Evolutionary conservation across 2,329 filamentous ascomycete species (phyloP).

Genomic region (Paecilomyces variotii): DNA sequence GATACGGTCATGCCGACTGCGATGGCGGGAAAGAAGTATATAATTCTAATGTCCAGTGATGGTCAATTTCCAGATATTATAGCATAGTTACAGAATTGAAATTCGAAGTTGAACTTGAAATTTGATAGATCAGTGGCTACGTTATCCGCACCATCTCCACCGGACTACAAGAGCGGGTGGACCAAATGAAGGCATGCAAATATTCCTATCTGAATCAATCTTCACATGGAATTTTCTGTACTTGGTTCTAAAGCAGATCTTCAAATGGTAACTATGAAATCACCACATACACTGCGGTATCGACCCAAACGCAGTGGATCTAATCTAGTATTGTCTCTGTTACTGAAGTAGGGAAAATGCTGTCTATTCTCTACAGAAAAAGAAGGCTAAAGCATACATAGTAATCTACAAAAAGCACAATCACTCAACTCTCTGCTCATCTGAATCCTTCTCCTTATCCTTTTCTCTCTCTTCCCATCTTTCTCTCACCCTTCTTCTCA

Average conservation of each 20-base stretch:
- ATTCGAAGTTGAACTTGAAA: background rate
- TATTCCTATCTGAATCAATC: too few relatives aligned
- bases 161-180: too few relatives aligned
- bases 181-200: too few relatives aligned
- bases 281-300: too few relatives aligned
- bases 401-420: background rate
- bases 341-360: background rate
- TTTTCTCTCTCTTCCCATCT: slow-evolving; percentile 25
- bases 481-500: slow-evolving; percentile 33
- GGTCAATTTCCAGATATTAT: background rate
- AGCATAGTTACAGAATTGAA: background rate
- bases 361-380: background rate
- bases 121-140: background rate
- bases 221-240: too few relatives aligned
- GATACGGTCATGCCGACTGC: background rate
- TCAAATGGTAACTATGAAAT: too few relatives aligned
- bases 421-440: background rate
- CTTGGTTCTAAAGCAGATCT: too few relatives aligned
- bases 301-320: too few relatives aligned
- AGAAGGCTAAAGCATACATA: background rate
- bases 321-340: too few relatives aligned
- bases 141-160: too few relatives aligned
- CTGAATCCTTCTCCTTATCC: slow-evolving; percentile 4
- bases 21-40: background rate
- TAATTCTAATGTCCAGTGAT: background rate